A percentile compares a stretch with the other conserved stretches of the same genome.
Evolutionary conservation across 495 filamentous ascomycete genomes (phyloP).

Genomic region (Trichocladium uniseriatum): DNA sequence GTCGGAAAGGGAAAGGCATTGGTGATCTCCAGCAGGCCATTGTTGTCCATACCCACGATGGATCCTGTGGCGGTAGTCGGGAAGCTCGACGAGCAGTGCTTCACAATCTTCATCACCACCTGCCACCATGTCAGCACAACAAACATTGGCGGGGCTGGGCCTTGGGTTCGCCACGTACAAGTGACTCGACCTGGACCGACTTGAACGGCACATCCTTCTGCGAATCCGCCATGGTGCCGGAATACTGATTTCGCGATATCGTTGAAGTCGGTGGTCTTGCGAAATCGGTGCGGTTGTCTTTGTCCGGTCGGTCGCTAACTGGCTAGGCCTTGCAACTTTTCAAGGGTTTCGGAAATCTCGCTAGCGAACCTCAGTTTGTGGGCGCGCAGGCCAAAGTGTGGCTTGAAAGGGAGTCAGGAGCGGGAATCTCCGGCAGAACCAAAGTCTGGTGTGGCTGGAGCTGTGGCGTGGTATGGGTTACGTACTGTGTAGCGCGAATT

Average conservation of each 20-base stretch:
- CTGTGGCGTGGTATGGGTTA: neutral
- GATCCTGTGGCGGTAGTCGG: constrained; percentile 85
- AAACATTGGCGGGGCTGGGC: constrained; percentile 5
- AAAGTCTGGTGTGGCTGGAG: neutral
- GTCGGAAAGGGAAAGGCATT: constrained; percentile 93
- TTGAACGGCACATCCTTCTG: constrained; percentile 56
- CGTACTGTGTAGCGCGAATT: neutral
- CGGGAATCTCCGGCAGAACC: constrained; percentile 2
- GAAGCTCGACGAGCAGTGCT: constrained; percentile 78
- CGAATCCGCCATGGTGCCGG: constrained; percentile 34
- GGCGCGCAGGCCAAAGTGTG: constrained; percentile 12
- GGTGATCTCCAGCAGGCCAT: constrained; percentile 76
- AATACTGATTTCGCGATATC: constrained; percentile 4
- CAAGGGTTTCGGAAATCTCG: constrained; percentile 22
- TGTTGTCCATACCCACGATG: constrained; percentile 85
- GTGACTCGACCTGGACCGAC: constrained; percentile 75
- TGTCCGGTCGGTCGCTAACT: neutral
- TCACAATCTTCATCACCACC: constrained; percentile 96
- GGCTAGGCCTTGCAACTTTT: constrained; percentile 10
- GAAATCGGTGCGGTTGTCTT: constrained; percentile 2
- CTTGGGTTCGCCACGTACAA: constrained; percentile 42
- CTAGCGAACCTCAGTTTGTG: constrained; percentile 25
- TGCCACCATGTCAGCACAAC: constrained; percentile 28
- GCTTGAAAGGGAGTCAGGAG: constrained; percentile 2
- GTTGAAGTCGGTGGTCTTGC: neutral